Base-by-base conservation (phyloP, 2,329 filamentous ascomycete species). In the Bipolaris gigantea region DNA sequence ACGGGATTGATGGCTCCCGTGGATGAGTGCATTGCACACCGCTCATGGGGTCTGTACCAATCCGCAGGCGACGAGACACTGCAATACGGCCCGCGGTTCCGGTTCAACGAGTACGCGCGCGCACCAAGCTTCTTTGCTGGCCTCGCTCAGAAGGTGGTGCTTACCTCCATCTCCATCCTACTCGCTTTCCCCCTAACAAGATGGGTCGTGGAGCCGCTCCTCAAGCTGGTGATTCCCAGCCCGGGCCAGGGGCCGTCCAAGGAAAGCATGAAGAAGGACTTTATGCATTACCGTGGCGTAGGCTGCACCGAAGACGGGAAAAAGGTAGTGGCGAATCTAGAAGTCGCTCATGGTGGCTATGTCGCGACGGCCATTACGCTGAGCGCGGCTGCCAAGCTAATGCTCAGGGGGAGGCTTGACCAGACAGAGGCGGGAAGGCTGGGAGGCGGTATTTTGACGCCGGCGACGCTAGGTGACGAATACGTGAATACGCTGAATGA, bases 371-470 rank as follows among this genome's bases (percentile, higher is more conserved):
- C 81, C 0, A 66, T 86, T 16, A 78, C 88, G 25, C 67, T 89
- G 13, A 81, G 82, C 2, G 81, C 90, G 63, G 88, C 82, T 11
- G 89, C 88, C 4, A 75, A 83, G 35, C 85, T 85, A 0, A 76
- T 92, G 30, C 75, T 91, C 15, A 79, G 87, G 53, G 86, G 88
- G 35, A 80, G 66, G 27, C 48, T 74, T 3, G 63, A 72, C 18
- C 70, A 85, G 13, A 75, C 84, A 2, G 66, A 75, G 34, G 80
- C 79, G 9, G 77, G 80, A 43, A 73, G 80, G 33, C 75, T 90
- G 11, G 79, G 79, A 1, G 89, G 89, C 16, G 89, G 89, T 2
- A 76, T 90, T 21, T 83, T 89, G 57, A 92, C 89, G 1, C 85
- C 89, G 0, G 87, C 89, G 0, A 88, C 83, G 49, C 75, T 92